Evolutionary conservation across 148 eudicot genomes (phyloP).

Genomic region (Vaccinium myrtillus): DNA sequence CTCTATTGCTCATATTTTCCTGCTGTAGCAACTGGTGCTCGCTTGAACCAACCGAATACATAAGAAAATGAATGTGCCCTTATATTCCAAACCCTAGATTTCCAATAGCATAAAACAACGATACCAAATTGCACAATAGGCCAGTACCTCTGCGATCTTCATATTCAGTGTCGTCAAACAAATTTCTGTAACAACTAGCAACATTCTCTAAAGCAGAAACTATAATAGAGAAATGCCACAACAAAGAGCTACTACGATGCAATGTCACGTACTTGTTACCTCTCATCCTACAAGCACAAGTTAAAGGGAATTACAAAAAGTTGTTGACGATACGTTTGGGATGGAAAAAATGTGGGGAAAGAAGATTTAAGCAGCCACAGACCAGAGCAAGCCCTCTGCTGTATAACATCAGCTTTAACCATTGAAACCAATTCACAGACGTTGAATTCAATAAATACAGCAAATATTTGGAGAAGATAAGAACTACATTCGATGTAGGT

Average conservation of each 20-base stretch:
- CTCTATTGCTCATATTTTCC: background rate
- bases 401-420: background rate
- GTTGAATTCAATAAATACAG: background rate
- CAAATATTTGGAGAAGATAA: background rate
- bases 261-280: background rate
- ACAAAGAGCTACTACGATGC: background rate
- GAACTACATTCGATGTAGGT: background rate
- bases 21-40: background rate
- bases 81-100: background rate
- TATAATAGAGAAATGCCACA: background rate
- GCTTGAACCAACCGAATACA: background rate
- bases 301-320: background rate
- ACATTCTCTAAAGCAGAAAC: background rate
- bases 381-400: background rate
- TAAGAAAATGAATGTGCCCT: background rate
- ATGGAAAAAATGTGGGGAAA: background rate
- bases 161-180: background rate
- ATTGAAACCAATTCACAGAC: background rate
- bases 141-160: background rate
- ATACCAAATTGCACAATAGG: background rate
- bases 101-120: background rate
- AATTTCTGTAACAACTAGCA: background rate
- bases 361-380: background rate
- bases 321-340: background rate
- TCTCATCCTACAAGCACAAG: background rate